Evolutionary conservation across 2,329 filamentous ascomycete species (phyloP).

Genomic region (Elsinoe arachidis): DNA sequence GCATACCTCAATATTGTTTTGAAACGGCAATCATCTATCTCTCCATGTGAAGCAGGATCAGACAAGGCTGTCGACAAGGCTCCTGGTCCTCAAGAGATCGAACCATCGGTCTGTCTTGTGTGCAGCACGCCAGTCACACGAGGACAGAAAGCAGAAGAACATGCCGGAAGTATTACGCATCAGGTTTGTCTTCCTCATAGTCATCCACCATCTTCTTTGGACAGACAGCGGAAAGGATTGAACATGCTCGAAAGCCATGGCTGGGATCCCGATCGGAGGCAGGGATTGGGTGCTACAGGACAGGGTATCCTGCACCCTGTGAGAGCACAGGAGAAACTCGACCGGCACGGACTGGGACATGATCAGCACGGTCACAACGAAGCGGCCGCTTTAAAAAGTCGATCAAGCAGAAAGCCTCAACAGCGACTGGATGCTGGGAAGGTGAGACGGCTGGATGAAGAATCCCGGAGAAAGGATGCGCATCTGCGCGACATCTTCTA

Average conservation of each 20-base stretch:
- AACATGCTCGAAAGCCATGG: conserved; percentile 57
- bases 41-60: too few relatives aligned
- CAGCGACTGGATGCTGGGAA: conserved; percentile 59
- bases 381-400: not conserved
- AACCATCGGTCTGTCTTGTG: conserved; percentile 23
- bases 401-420: conserved; percentile 2
- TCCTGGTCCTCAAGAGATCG: not conserved
- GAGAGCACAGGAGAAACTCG: conserved; percentile 61
- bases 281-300: conserved; percentile 61
- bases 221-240: conserved; percentile 62
- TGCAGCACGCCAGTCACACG: conserved; percentile 28
- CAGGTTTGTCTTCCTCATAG: conserved; percentile 62
- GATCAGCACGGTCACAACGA: conserved; percentile 13
- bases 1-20: conserved; percentile 61
- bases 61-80: too few relatives aligned
- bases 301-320: conserved; percentile 67
- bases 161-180: conserved; percentile 59
- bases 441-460: conserved; percentile 51
- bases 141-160: conserved; percentile 27
- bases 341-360: conserved; percentile 63
- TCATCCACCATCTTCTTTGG: conserved; percentile 62
- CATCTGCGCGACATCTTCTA: conserved; percentile 64
- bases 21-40: conserved; percentile 20
- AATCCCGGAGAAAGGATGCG: conserved; percentile 40
- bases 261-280: conserved; percentile 65